These are phyloP conservation scores for Bassia scoparia DNA, from an alignment of 148 eudicot species.

Conservation along the genomic window DNA sequence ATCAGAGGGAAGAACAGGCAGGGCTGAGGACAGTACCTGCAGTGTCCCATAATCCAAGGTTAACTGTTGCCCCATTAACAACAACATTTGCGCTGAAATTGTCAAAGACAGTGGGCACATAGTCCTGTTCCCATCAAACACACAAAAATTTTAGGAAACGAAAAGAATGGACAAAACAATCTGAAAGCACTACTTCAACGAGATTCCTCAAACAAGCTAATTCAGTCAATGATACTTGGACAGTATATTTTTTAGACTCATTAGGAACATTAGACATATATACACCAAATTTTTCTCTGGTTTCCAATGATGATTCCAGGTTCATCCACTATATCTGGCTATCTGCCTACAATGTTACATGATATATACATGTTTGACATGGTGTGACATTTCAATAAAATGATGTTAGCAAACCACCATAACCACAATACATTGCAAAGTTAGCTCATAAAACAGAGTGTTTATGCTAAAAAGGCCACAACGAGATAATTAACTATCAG, in stretches of 20 bases:
- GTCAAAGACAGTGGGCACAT: constrained; percentile 97
- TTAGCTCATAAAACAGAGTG: background rate
- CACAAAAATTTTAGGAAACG: background rate
- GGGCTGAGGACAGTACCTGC: constrained; percentile 55
- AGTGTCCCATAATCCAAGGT: constrained; percentile 96
- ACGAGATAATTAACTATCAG: too few relatives aligned
- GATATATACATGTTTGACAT: background rate
- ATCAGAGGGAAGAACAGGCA: background rate
- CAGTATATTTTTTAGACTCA: background rate
- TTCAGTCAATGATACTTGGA: background rate
- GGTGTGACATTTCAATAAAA: too few relatives aligned
- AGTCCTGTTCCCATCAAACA: constrained; percentile 59
- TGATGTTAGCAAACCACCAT: background rate
- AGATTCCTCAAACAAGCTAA: background rate
- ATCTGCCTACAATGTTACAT: background rate
- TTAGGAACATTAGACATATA: background rate
- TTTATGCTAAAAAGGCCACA: too few relatives aligned
- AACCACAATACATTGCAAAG: background rate
- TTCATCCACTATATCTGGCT: too few relatives aligned
- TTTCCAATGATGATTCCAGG: background rate
- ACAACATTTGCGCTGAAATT: constrained; percentile 99
- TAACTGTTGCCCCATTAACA: constrained; percentile 83
- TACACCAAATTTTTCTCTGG: background rate
- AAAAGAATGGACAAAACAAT: background rate
- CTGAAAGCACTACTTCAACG: background rate